A percentile compares a stretch with the other conserved stretches of the same genome.
phyloP scores from a whole-genome alignment of 2,329 filamentous ascomycete genomes.

The Hyphodiscus sp. region DNA sequence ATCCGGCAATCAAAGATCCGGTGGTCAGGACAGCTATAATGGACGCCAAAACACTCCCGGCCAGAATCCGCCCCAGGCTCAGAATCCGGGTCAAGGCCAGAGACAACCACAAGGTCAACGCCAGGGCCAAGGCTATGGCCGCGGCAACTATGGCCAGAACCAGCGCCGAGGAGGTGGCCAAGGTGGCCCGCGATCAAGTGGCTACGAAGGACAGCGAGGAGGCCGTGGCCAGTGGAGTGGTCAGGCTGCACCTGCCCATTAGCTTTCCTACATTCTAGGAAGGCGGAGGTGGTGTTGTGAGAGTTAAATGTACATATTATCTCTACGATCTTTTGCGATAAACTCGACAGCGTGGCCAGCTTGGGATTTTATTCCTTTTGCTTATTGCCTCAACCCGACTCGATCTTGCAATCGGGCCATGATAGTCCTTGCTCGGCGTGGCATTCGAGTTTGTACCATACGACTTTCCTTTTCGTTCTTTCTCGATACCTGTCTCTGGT shows the following conservation, averaged over 20 bases:
- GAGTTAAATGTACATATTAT: constrained; percentile 29
- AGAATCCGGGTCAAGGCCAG: constrained; percentile 22
- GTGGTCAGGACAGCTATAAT: constrained; percentile 20
- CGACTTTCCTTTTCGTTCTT: constrained; percentile 25
- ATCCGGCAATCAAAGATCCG: constrained; percentile 19
- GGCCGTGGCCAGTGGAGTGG: constrained; percentile 20
- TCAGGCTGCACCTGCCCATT: constrained; percentile 25
- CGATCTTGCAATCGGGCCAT: constrained; percentile 15
- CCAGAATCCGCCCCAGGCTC: constrained; percentile 22
- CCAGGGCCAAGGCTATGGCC: constrained; percentile 23
- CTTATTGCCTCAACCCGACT: constrained; percentile 11
- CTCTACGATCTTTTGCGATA: constrained; percentile 24
- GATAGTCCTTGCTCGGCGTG: constrained; percentile 16
- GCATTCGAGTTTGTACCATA: constrained; percentile 30
- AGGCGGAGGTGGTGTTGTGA: constrained; percentile 15
- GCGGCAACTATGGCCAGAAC: constrained; percentile 23
- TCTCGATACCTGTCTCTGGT: constrained; percentile 20
- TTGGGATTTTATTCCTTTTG: constrained; percentile 16
- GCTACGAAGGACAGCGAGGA: constrained; percentile 27
- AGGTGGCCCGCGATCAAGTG: constrained; percentile 26
- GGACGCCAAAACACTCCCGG: constrained; percentile 23
- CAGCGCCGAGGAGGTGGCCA: constrained; percentile 25
- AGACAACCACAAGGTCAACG: constrained; percentile 25
- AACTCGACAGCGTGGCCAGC: constrained; percentile 20
- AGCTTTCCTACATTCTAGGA: constrained; percentile 11